phyloP scores from a whole-genome alignment of 164 flowering plant species.

The Stephania cephalantha region DNA sequence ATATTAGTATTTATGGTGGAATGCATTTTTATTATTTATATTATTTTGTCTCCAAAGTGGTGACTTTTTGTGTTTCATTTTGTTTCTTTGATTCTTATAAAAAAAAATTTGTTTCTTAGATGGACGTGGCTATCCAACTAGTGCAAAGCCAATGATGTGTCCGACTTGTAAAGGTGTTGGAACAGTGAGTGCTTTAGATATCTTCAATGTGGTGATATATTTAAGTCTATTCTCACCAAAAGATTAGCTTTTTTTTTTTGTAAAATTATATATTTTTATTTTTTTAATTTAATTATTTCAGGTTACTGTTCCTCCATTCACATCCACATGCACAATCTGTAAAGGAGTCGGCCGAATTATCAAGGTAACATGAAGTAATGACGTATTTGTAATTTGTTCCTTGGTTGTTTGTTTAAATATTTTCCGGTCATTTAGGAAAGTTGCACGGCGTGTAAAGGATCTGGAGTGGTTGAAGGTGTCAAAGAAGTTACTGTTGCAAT shows the following conservation, averaged over 20 bases:
- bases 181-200: constrained; percentile 41
- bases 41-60: background rate
- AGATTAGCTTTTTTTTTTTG: constrained; percentile 12
- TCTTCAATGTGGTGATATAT: constrained; percentile 9
- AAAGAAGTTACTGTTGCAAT: constrained; percentile 62
- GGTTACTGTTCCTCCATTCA: constrained; percentile 90
- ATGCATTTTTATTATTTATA: no score
- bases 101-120: constrained; percentile 27
- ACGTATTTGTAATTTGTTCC: constrained; percentile 3
- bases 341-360: constrained; percentile 68
- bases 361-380: constrained; percentile 32
- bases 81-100: background rate
- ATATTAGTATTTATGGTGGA: background rate
- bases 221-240: constrained; percentile 4
- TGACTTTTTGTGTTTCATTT: background rate
- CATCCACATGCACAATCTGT: constrained; percentile 70
- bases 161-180: constrained; percentile 69
- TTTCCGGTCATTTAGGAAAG: constrained; percentile 39
- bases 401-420: constrained; percentile 6
- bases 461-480: constrained; percentile 64
- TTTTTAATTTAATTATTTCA: constrained; percentile 18
- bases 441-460: constrained; percentile 58
- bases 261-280: background rate
- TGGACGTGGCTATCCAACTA: constrained; percentile 65
- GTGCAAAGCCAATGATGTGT: constrained; percentile 55